Conservation (phyloP, 345 rosid species). For the Euphorbia pulcherrima region DNA sequence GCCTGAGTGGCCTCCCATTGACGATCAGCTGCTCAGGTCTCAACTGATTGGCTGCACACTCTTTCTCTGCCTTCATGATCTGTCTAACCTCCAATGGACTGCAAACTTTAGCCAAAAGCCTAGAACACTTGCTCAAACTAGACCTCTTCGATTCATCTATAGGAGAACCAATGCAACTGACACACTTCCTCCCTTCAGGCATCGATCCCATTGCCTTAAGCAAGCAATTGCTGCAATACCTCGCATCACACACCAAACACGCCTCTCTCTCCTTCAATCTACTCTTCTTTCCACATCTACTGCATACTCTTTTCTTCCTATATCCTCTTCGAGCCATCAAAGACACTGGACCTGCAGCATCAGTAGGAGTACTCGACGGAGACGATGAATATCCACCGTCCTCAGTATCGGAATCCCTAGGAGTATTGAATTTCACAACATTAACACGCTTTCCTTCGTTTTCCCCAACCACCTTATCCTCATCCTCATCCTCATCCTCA, state of each 20-base stretch:
- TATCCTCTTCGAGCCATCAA: background rate
- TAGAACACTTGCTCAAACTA: conserved; percentile 45
- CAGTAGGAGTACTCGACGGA: conserved; percentile 19
- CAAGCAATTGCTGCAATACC: too few species aligned
- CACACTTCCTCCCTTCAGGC: conserved; percentile 74
- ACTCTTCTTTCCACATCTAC: conserved; percentile 46
- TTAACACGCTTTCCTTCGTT: conserved; percentile 1
- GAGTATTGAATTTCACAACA: conserved; percentile 39
- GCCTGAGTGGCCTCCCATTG: conserved; percentile 47
- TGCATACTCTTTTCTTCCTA: conserved; percentile 37
- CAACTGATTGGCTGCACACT: conserved; percentile 54
- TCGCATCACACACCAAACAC: too few species aligned
- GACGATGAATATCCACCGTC: conserved; percentile 24
- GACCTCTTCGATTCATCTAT: conserved; percentile 49
- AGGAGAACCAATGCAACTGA: conserved; percentile 45
- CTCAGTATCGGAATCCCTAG: conserved; percentile 29
- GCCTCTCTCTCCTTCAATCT: conserved; percentile 42
- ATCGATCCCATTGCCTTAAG: too few species aligned
- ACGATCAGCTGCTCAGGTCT: conserved; percentile 56
- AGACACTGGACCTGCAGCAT: background rate
- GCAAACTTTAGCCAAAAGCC: conserved; percentile 39
- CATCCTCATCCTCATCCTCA: conserved; percentile 4
- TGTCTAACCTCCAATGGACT: conserved; percentile 50
- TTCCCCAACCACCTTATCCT: background rate
- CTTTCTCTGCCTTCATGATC: conserved; percentile 66